These are phyloP conservation scores for Teratosphaeria nubilosa DNA, from an alignment of 2,329 filamentous ascomycete genomes.

Conservation along the genomic window DNA sequence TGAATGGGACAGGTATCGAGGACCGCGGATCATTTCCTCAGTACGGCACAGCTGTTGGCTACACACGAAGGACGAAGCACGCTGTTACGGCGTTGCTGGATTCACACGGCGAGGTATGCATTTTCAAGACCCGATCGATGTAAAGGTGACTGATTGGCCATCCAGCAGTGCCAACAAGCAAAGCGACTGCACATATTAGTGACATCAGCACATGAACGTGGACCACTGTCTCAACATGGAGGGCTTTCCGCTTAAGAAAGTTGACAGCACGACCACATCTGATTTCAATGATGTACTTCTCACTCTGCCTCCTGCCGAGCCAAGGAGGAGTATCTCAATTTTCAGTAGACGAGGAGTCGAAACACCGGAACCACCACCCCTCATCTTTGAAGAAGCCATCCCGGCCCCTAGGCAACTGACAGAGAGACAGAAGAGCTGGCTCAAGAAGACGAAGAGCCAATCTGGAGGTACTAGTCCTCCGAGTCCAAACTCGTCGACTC, in stretches of 20 bases:
- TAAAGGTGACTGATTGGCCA: not conserved
- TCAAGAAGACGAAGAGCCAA: slow-evolving; percentile 9
- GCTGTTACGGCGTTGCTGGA: not conserved
- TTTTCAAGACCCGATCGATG: not conserved
- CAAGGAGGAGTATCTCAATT: slow-evolving; percentile 25
- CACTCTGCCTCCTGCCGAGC: slow-evolving; percentile 1
- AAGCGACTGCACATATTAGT: not conserved
- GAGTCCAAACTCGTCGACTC: not conserved
- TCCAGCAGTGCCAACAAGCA: not conserved
- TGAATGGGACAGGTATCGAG: not conserved
- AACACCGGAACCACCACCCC: slow-evolving; percentile 13
- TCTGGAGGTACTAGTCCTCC: slow-evolving; percentile 3
- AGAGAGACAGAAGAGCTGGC: slow-evolving; percentile 16
- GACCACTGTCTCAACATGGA: not conserved
- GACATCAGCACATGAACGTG: not conserved
- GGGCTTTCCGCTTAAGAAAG: not conserved
- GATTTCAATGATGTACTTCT: not conserved
- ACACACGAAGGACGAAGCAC: not conserved
- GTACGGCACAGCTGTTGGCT: not conserved
- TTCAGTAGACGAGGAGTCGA: slow-evolving; percentile 26
- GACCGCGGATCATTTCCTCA: not conserved
- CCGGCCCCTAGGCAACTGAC: slow-evolving; percentile 11
- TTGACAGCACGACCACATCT: not conserved
- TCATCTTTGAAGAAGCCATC: slow-evolving; percentile 12
- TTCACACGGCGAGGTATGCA: not conserved